Evolutionary conservation across 73 alveolate species (phyloP).

Genomic region (Paramecium sonneborni): DNA sequence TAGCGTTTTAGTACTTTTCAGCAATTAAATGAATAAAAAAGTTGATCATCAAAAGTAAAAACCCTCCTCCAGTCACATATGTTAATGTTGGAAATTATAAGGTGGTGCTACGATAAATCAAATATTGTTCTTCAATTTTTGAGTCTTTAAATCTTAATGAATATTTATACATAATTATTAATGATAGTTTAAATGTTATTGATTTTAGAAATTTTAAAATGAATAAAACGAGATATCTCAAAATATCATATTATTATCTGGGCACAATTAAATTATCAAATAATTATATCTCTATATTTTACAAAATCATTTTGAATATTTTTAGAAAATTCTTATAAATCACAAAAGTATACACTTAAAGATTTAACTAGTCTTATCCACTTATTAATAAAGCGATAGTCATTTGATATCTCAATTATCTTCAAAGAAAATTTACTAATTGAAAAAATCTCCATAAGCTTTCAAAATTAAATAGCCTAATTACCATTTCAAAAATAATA

Average conservation of each 20-base stretch:
- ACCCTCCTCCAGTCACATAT: not conserved
- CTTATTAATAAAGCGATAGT: too few species aligned
- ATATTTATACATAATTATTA: not conserved
- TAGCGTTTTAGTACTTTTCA: not conserved
- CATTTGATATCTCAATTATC: too few species aligned
- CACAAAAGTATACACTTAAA: too few species aligned
- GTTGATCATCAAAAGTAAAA: not conserved
- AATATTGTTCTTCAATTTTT: not conserved
- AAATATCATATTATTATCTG: not conserved
- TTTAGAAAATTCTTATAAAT: not conserved
- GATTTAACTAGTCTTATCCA: too few species aligned
- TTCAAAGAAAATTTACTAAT: too few species aligned
- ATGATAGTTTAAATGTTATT: not conserved
- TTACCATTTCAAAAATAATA: too few species aligned
- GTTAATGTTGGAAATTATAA: not conserved
- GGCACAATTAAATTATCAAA: too few species aligned
- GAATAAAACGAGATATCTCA: not conserved
- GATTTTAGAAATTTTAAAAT: not conserved
- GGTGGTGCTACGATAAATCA: not conserved
- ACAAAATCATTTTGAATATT: too few species aligned
- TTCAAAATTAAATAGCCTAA: too few species aligned
- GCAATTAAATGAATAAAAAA: not conserved
- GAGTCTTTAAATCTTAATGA: not conserved
- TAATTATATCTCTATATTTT: too few species aligned
- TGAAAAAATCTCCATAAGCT: too few species aligned